These are phyloP conservation scores for Penicillium sp. DNA, from an alignment of 2,329 filamentous ascomycete genomes.

Conservation along the genomic window DNA sequence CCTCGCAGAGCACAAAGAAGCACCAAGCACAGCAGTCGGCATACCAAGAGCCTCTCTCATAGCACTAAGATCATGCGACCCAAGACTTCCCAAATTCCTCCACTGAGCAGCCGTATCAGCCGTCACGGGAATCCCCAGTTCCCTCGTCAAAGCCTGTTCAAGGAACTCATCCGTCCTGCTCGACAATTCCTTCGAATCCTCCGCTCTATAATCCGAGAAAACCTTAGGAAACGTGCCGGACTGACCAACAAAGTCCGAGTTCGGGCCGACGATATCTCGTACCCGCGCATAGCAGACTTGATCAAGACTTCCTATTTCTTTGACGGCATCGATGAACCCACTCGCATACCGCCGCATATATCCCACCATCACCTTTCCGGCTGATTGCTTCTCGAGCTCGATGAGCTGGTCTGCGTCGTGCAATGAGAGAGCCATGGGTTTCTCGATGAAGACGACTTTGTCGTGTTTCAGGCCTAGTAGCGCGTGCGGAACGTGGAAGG, in stretches of 20 bases:
- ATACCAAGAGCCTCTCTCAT: conserved; percentile 56
- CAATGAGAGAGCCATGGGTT: conserved; percentile 52
- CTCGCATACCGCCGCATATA: conserved; percentile 60
- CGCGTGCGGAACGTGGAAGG: conserved; percentile 51
- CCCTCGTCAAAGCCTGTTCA: conserved; percentile 30
- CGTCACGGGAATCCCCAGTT: conserved; percentile 33
- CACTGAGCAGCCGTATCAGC: conserved; percentile 31
- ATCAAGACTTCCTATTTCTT: conserved; percentile 51
- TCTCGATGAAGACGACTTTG: conserved; percentile 59
- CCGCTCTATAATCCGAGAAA: conserved; percentile 42
- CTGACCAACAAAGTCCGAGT: conserved; percentile 37
- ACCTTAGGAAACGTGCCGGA: conserved; percentile 36
- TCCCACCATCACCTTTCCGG: conserved; percentile 54
- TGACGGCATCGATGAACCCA: conserved; percentile 52
- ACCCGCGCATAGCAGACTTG: conserved; percentile 54
- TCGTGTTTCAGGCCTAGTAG: conserved; percentile 50
- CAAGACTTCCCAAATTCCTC: conserved; percentile 47
- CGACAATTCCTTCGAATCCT: conserved; percentile 24
- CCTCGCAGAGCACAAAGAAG: conserved; percentile 26
- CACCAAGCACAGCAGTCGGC: conserved; percentile 45
- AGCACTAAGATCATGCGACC: conserved; percentile 53
- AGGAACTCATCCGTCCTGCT: conserved; percentile 25
- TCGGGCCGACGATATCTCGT: conserved; percentile 53
- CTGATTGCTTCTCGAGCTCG: conserved; percentile 47
- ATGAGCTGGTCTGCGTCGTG: conserved; percentile 47